Percentiles rank a stretch among this genome's conserved stretches.
Evolutionary conservation across 2,329 filamentous ascomycete genomes (phyloP).

Genomic region (Ceratocystis cacaofunesta): DNA sequence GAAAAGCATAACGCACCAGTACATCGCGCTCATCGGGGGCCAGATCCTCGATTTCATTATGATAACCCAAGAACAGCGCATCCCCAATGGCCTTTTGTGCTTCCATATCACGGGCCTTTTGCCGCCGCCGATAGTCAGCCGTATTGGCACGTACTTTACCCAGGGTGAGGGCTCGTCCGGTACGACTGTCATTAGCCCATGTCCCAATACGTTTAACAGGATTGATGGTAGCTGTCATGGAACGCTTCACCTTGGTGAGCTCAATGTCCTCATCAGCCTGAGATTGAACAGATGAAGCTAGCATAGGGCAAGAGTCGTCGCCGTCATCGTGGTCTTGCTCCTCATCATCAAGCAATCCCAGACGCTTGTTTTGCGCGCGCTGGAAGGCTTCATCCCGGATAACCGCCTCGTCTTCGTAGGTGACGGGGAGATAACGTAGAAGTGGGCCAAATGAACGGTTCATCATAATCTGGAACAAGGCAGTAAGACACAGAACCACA

Average conservation of each 20-base stretch:
- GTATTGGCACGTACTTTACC: constrained; percentile 23
- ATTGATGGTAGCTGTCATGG: constrained; percentile 25
- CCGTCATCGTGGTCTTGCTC: constrained; percentile 32
- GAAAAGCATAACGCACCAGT: constrained; percentile 75
- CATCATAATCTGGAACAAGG: constrained; percentile 63
- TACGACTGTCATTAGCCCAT: constrained; percentile 28
- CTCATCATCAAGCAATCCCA: constrained; percentile 43
- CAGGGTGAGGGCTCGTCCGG: constrained; percentile 16
- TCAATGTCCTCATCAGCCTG: constrained; percentile 25
- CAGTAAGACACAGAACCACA: constrained; percentile 53
- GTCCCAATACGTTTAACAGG: constrained; percentile 34
- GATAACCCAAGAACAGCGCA: constrained; percentile 70
- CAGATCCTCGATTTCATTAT: constrained; percentile 89
- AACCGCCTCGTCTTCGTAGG: constrained; percentile 87
- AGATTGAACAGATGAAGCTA: constrained; percentile 14
- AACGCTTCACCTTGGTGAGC: constrained; percentile 24
- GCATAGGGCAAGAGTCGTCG: constrained; percentile 26
- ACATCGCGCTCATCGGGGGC: constrained; percentile 78
- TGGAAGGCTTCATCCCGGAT: constrained; percentile 82
- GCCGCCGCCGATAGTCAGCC: constrained; percentile 33
- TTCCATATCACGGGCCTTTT: constrained; percentile 49
- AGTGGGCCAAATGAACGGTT: constrained; percentile 75
- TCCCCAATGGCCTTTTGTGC: constrained; percentile 60
- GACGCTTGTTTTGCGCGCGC: constrained; percentile 55
- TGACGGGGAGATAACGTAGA: constrained; percentile 81